phyloP scores from a whole-genome alignment of 2,329 filamentous ascomycete species.

The Ustulina deusta region DNA sequence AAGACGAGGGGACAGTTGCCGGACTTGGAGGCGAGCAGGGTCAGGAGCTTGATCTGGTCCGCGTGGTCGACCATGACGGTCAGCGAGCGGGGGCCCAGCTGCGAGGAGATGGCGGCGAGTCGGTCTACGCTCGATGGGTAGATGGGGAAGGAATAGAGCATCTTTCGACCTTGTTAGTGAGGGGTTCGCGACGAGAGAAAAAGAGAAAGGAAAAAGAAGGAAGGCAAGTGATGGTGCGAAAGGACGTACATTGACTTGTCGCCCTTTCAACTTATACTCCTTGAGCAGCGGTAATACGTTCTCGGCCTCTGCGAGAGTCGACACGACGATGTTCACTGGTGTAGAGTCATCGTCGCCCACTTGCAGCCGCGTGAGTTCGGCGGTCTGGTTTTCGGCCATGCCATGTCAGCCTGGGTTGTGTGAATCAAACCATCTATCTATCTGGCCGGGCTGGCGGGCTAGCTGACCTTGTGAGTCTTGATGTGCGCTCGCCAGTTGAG shows the following conservation, averaged over 20 bases:
- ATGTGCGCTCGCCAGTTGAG: conserved; percentile 81
- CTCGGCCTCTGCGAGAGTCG: conserved; percentile 80
- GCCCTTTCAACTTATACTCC: conserved; percentile 66
- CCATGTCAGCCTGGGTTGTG: conserved; percentile 33
- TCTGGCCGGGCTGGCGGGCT: not conserved
- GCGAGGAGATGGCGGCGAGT: conserved; percentile 66
- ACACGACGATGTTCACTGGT: conserved; percentile 74
- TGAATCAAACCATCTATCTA: conserved; percentile 2
- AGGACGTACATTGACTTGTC: conserved; percentile 68
- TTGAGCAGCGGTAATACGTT: conserved; percentile 70
- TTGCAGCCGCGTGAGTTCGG: conserved; percentile 75
- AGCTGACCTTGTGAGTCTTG: conserved; percentile 83
- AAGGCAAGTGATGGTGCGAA: not conserved
- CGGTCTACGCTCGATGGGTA: conserved; percentile 70
- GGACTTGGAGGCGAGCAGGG: conserved; percentile 57
- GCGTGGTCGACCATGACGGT: conserved; percentile 78
- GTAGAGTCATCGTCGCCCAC: conserved; percentile 66
- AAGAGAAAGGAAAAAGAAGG: too few species aligned
- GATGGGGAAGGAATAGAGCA: conserved; percentile 80
- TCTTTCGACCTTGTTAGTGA: conserved; percentile 52
- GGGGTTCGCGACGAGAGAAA: too few species aligned
- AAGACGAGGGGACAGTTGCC: conserved; percentile 68
- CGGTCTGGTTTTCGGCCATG: conserved; percentile 62
- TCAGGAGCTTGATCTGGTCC: conserved; percentile 65
- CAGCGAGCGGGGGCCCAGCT: conserved; percentile 68